Percentiles rank a stretch among this genome's conserved stretches.
Conservation (phyloP, 1,284 basidiomycete genomes). For the Pseudozyma flocculosa region DNA sequence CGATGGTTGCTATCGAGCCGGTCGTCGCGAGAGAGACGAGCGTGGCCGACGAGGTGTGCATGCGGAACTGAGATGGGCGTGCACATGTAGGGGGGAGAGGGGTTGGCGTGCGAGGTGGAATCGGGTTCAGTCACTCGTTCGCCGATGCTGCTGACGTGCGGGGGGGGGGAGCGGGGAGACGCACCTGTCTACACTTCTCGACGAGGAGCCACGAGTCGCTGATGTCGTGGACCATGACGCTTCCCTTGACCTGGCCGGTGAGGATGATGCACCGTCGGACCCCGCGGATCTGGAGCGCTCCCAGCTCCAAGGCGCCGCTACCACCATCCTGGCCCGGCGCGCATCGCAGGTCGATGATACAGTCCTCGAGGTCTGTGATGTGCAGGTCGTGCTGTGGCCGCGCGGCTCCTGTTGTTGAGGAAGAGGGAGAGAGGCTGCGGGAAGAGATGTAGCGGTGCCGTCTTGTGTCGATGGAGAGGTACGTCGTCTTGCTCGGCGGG, state of each 20-base stretch:
- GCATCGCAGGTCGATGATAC: slow-evolving; percentile 15
- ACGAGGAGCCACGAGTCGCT: slow-evolving; percentile 4
- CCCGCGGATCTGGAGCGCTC: slow-evolving; percentile 20
- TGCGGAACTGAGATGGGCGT: slow-evolving; percentile 33
- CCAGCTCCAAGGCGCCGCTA: background rate
- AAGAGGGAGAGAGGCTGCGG: background rate
- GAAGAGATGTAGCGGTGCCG: too few species aligned
- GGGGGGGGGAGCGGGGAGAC: background rate
- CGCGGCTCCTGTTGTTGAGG: background rate
- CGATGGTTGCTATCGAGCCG: slow-evolving; percentile 17
- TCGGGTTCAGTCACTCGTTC: too few species aligned
- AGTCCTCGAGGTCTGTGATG: slow-evolving; percentile 7
- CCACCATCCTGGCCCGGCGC: background rate
- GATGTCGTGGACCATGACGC: slow-evolving; percentile 26
- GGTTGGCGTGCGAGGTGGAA: background rate
- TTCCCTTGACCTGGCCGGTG: slow-evolving; percentile 17
- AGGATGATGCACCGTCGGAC: slow-evolving; percentile 14
- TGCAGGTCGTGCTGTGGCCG: slow-evolving; percentile 2
- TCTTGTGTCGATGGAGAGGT: background rate
- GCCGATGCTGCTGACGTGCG: too few species aligned
- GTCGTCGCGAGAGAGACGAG: slow-evolving; percentile 12
- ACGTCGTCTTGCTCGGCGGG: background rate
- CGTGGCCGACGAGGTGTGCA: slow-evolving; percentile 15
- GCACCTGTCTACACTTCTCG: slow-evolving; percentile 10
- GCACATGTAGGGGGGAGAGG: background rate